Evolutionary conservation across 768 basidiomycete species (phyloP).

Genomic region (Boletus pseudopeckii): DNA sequence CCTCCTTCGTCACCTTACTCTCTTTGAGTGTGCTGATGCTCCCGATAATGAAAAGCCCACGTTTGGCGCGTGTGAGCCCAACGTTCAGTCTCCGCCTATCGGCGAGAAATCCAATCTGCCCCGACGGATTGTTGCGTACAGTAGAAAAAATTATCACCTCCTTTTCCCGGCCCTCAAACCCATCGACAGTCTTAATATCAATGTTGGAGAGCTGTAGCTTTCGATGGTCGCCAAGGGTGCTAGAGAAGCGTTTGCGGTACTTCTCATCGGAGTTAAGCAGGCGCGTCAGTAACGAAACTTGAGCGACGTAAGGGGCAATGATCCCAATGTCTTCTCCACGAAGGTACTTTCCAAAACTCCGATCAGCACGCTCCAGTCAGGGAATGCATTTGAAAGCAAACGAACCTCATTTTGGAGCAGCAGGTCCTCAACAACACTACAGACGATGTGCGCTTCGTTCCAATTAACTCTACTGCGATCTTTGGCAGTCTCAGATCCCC

Average conservation of each 20-base stretch:
- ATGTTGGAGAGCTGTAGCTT: slow-evolving; percentile 62
- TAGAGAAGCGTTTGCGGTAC: slow-evolving; percentile 51
- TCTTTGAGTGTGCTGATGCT: slow-evolving; percentile 61
- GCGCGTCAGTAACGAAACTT: slow-evolving; percentile 72
- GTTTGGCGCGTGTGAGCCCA: slow-evolving; percentile 82
- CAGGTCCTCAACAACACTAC: slow-evolving; percentile 79
- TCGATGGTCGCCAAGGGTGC: slow-evolving; percentile 62
- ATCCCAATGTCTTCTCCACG: slow-evolving; percentile 80
- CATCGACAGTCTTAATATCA: slow-evolving; percentile 92
- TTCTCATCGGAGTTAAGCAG: slow-evolving; percentile 55
- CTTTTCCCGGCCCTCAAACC: slow-evolving; percentile 93
- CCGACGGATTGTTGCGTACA: slow-evolving; percentile 74
- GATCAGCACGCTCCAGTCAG: slow-evolving; percentile 4
- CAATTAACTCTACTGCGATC: slow-evolving; percentile 75
- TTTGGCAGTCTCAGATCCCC: slow-evolving; percentile 59
- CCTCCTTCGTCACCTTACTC: slow-evolving; percentile 36
- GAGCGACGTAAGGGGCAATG: slow-evolving; percentile 89
- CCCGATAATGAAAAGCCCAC: slow-evolving; percentile 81
- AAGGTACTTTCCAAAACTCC: slow-evolving; percentile 43
- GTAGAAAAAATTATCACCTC: slow-evolving; percentile 91
- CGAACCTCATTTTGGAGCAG: slow-evolving; percentile 69
- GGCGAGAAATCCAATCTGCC: slow-evolving; percentile 85
- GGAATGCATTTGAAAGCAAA: slow-evolving; percentile 9
- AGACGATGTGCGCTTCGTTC: slow-evolving; percentile 74
- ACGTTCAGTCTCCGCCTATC: slow-evolving; percentile 87